phyloP scores from a whole-genome alignment of 768 basidiomycete species.

The Exsudoporus frostii region DNA sequence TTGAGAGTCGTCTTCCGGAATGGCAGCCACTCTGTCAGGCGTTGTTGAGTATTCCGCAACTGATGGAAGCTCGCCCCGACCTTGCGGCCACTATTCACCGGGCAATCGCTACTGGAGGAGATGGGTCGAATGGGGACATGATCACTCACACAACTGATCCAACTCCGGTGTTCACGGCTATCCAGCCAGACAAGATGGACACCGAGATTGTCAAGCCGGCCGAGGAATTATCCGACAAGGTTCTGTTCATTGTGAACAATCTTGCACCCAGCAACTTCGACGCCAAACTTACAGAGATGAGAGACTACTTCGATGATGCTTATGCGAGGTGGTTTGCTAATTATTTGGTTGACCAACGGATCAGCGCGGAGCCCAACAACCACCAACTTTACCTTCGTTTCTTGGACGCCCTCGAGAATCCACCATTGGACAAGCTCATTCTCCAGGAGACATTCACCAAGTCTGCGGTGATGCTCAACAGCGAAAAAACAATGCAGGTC shows the following conservation, averaged over 20 bases:
- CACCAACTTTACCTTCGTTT: slow-evolving; percentile 94
- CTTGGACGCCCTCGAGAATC: slow-evolving; percentile 75
- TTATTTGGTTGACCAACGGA: slow-evolving; percentile 93
- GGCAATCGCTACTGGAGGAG: slow-evolving; percentile 55
- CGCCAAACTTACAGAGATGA: slow-evolving; percentile 82
- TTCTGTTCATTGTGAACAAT: slow-evolving; percentile 98
- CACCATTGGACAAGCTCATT: slow-evolving; percentile 67
- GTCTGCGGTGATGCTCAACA: slow-evolving; percentile 81
- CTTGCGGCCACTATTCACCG: slow-evolving; percentile 68
- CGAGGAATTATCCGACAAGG: slow-evolving; percentile 87
- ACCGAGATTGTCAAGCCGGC: slow-evolving; percentile 65
- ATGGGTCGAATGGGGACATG: slow-evolving; percentile 40
- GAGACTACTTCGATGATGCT: slow-evolving; percentile 74
- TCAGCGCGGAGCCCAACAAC: slow-evolving; percentile 96
- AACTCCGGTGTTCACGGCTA: slow-evolving; percentile 67
- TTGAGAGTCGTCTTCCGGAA: slow-evolving; percentile 82
- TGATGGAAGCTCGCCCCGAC: slow-evolving; percentile 84
- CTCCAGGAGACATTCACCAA: slow-evolving; percentile 94
- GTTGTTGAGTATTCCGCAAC: slow-evolving; percentile 80
- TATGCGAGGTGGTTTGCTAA: slow-evolving; percentile 96
- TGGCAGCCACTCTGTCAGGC: slow-evolving; percentile 93
- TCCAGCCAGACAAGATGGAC: slow-evolving; percentile 68
- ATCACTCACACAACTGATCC: slow-evolving; percentile 40
- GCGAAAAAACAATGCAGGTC: slow-evolving; percentile 84
- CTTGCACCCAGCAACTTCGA: slow-evolving; percentile 94